Evolutionary conservation across 306 rosid species (phyloP).

Genomic region (Neltuma alba): DNA sequence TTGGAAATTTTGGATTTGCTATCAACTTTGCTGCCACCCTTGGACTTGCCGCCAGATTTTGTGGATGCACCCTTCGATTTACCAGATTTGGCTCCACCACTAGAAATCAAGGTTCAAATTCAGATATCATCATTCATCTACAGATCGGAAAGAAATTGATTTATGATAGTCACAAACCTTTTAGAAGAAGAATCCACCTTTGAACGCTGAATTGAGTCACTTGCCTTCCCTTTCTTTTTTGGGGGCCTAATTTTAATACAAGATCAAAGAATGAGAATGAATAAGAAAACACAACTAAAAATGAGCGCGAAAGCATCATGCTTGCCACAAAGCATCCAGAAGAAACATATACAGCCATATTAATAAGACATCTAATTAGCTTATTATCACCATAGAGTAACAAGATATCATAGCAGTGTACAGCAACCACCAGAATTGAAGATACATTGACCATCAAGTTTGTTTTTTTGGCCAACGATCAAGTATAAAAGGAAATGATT

Average conservation of each 20-base stretch:
- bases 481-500: neutral
- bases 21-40: conserved; percentile 49
- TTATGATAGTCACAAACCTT: conserved; percentile 51
- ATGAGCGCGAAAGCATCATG: conserved; percentile 12
- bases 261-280: neutral
- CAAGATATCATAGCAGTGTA: neutral
- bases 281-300: conserved; percentile 3
- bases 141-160: conserved; percentile 1
- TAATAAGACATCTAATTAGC: neutral
- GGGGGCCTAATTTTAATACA: conserved; percentile 65
- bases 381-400: neutral
- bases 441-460: too few relatives aligned
- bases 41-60: conserved; percentile 51
- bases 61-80: conserved; percentile 53
- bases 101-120: conserved; percentile 35
- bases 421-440: neutral
- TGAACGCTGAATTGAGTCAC: conserved; percentile 52
- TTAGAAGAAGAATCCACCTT: conserved; percentile 55
- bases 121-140: conserved; percentile 37
- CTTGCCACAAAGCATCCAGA: neutral
- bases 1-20: conserved; percentile 61
- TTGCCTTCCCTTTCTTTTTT: conserved; percentile 68
- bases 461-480: too few relatives aligned
- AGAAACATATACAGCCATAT: conserved; percentile 14
- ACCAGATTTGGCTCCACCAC: conserved; percentile 70